Evolutionary conservation across 441 rosid genomes (phyloP), one percentile per base, ranked within the genome.

Genomic region (Pelargonium hybrid): DNA sequence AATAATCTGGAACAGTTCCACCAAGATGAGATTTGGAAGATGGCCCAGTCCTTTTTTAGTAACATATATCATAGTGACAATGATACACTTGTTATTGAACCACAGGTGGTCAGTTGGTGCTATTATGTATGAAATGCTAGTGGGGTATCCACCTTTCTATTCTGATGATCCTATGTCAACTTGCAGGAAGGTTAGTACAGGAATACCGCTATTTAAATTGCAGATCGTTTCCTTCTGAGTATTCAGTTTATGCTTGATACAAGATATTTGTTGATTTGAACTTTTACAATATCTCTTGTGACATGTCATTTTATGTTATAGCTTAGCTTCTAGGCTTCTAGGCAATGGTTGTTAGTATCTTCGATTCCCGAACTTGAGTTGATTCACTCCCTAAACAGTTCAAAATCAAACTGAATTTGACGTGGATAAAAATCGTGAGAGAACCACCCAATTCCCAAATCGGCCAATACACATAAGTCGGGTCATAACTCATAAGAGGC

Each of bases 81-180:
- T 6, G 17, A 64, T 20, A 71, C 18, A 23, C 15, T 50, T 67
- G 18, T 71, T 41, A 17, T 77, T 69, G 69, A 76, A 77, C 52
- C 68, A 34, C 80, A 50, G 73, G 68, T 62, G 66, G 59, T 61
- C 66, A 37, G 39, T 43, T 21, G 98, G 98, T 73, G 97, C 98
- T 68, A 93, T 93, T 71, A 93, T 93, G 98, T 93, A 89, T 82
- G 97, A 77, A 72, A 77, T 77, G 80, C 76, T 77, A 10, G 76
- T 77, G 26, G 80, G 80, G 8, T 77, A 69, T 66, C 76, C 76
- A 23, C 80, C 80, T 25, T 77, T 77, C 59, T 77, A 50, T 23
- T 67, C 80, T 0, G 76, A 77, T 29, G 76, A 77, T 20, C 80
- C 80, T 5, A 69, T 77, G 50, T 69, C 67, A 66, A 69, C 80